Percentiles rank a stretch among this genome's conserved stretches.
phyloP scores from a whole-genome alignment of 2,329 filamentous ascomycete species.

The Eutypa lata region DNA sequence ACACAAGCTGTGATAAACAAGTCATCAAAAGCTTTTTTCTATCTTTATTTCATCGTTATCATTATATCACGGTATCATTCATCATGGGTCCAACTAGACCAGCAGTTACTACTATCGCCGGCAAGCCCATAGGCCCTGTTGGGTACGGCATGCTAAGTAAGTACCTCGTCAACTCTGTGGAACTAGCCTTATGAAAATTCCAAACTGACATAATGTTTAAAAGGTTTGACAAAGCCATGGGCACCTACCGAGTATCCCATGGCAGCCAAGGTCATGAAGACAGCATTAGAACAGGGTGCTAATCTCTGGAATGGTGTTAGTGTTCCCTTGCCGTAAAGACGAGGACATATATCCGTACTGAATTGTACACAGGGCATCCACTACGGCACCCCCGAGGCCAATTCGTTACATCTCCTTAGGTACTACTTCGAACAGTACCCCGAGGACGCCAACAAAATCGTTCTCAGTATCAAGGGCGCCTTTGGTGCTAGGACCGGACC shows the following conservation, averaged over 20 bases:
- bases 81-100: conserved; percentile 2
- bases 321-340: neutral
- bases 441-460: conserved; percentile 52
- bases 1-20: neutral
- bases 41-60: neutral
- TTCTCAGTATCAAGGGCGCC: conserved; percentile 56
- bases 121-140: conserved; percentile 8
- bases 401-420: conserved; percentile 50
- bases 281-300: conserved; percentile 8
- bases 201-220: neutral
- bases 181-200: neutral
- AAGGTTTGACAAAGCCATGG: conserved; percentile 10
- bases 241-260: conserved; percentile 5
- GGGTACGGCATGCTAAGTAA: conserved; percentile 10
- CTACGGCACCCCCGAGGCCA: conserved; percentile 49
- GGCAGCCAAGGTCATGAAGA: conserved; percentile 9
- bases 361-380: conserved; percentile 23
- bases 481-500: conserved; percentile 15
- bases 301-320: conserved; percentile 13
- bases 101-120: neutral
- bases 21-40: neutral
- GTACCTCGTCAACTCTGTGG: neutral
- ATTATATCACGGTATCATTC: neutral
- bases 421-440: conserved; percentile 56
- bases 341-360: neutral